Base-by-base conservation (phyloP, 2,329 filamentous ascomycete genomes). In the Rhexocercosporidium sp. region DNA sequence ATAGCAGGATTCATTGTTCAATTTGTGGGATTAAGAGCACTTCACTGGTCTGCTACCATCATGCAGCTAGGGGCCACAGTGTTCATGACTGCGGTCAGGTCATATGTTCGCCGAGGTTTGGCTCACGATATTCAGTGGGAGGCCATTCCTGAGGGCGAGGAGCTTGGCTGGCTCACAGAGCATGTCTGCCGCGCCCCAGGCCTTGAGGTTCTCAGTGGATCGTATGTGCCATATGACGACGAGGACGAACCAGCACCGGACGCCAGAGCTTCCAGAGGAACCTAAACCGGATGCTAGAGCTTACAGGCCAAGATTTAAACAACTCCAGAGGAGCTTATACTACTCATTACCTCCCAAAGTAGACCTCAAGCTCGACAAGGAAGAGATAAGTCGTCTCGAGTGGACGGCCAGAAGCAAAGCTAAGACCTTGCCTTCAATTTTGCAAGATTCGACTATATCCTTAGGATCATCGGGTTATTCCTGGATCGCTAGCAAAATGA, bases 1-100 rank as follows among this genome's bases (percentile, higher is more conserved):
- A 64, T 57, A 37, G 22, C 56, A 41, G 62, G 62, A 53, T 39
- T 64, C 11, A 47, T 62, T n/a, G 44, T 62, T 31, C 59, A 62
- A 22, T 62, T 62, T 46, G 59, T 62, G 14, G 59, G 59, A 8
- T 25, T 62, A 27, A 34, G 59, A 49, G 59, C 59, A 25, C 27
- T 62, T n/a, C 59, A 62, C 46, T 62, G 29, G 29, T 57, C 53
- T 20, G 53, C 53, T 11, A 57, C 53, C 20, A 57, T 57, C 53
- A 57, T 57, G 53, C 53, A 37, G 34, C 53, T 57, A 9, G 29
- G 53, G 27, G 29, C 29, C 20, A 57, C 53, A 1, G 14, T 57
- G 0, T 57, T 57, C 2, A 57, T 57, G 53, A 57, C 29, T 12
- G 34, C n/a, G 8, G 29, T 57, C 16, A 37, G 53, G 16, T 57